These are phyloP conservation scores for Saccharomycopsis hybrid DNA, from an alignment of 1,139 yeast species.

Conservation along the genomic window DNA sequence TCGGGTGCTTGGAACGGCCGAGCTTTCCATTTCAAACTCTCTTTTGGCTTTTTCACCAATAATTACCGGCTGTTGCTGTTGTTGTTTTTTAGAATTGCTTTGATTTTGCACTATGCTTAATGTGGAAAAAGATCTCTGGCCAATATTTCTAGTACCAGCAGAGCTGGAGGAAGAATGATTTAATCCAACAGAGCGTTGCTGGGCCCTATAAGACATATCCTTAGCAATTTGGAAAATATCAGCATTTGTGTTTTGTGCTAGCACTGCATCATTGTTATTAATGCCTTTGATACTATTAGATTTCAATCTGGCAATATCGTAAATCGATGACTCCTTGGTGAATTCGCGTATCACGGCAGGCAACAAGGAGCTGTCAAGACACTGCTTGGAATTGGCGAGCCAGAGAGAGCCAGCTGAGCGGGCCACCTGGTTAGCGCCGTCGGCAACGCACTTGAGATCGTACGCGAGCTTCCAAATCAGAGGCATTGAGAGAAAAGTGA, in stretches of 20 bases:
- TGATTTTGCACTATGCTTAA: not conserved
- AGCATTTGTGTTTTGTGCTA: constrained; percentile 16
- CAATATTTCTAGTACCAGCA: not conserved
- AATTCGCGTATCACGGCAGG: constrained; percentile 25
- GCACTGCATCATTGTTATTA: constrained; percentile 5
- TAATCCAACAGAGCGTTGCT: not conserved
- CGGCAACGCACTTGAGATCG: constrained; percentile 31
- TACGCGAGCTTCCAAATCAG: constrained; percentile 22
- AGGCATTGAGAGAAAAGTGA: constrained; percentile 7
- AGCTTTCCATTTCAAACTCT: constrained; percentile 44
- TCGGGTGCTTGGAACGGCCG: constrained; percentile 81
- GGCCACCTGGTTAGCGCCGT: constrained; percentile 29
- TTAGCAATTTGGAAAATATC: constrained; percentile 30
- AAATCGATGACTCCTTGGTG: constrained; percentile 29
- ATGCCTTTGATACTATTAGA: constrained; percentile 26
- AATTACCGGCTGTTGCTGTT: constrained; percentile 21
- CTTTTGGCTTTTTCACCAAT: constrained; percentile 36
- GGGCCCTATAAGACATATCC: constrained; percentile 24
- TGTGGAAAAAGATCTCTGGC: constrained; percentile 9
- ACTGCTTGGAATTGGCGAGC: constrained; percentile 25
- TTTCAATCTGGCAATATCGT: constrained; percentile 29
- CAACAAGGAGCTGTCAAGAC: constrained; percentile 24
- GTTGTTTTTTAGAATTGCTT: not conserved
- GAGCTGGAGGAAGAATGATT: not conserved
- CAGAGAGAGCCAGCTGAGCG: constrained; percentile 27